Percentiles rank a stretch among this genome's conserved stretches.
These are phyloP conservation scores for Lepidium sativum DNA, from an alignment of 345 rosid genomes.

Conservation along the genomic window DNA sequence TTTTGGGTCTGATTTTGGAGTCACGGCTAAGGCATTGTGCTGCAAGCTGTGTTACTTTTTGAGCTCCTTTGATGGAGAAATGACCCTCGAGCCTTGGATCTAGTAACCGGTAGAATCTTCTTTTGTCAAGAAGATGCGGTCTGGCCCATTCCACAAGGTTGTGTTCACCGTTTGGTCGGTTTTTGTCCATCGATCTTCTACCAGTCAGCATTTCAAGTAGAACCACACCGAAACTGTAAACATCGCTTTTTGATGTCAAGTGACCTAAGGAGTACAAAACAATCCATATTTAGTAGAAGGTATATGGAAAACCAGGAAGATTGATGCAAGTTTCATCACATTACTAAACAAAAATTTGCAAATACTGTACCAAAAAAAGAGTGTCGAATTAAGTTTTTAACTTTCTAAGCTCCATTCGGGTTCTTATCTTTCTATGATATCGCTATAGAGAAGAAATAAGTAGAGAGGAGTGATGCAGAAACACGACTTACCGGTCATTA, in stretches of 20 bases:
- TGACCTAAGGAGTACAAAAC: slow-evolving; percentile 38
- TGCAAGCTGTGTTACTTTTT: slow-evolving; percentile 71
- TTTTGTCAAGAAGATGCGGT: slow-evolving; percentile 69
- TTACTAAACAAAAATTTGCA: not conserved
- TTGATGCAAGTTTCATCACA: not conserved
- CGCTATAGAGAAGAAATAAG: not conserved
- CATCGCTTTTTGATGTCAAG: slow-evolving; percentile 79
- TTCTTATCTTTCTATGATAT: not conserved
- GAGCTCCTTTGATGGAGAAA: slow-evolving; percentile 73
- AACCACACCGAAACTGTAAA: slow-evolving; percentile 81
- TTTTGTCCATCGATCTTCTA: slow-evolving; percentile 83
- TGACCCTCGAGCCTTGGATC: slow-evolving; percentile 82
- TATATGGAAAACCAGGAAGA: not conserved
- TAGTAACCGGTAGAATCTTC: slow-evolving; percentile 64
- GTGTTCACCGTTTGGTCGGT: slow-evolving; percentile 71
- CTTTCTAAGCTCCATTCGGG: not conserved
- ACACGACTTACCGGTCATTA: slow-evolving; percentile 65
- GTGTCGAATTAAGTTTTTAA: not conserved
- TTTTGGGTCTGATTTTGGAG: slow-evolving; percentile 74
- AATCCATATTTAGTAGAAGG: not conserved
- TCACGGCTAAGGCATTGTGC: slow-evolving; percentile 74
- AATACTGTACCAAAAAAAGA: not conserved
- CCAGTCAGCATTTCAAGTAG: slow-evolving; percentile 77
- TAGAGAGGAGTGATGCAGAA: not conserved
- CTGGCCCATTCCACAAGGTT: slow-evolving; percentile 84